Evolutionary conservation across 2,329 filamentous ascomycete genomes (phyloP).

Genomic region (Colletotrichum endophyticum): DNA sequence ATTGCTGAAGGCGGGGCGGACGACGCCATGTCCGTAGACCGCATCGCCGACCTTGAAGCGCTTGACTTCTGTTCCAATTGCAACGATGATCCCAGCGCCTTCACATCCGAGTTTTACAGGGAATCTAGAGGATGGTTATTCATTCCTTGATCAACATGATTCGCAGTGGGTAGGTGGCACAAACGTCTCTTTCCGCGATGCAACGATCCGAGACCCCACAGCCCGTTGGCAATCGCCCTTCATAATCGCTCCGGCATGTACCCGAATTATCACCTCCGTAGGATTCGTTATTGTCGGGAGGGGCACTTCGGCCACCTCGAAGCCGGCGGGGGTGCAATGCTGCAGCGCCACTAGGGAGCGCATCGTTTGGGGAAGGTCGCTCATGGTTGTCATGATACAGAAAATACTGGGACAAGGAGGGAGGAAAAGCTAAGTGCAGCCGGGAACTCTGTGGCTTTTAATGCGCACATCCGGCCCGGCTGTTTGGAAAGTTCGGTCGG

Average conservation of each 20-base stretch:
- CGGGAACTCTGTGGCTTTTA: background rate
- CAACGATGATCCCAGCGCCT: background rate
- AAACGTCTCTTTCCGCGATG: conserved; percentile 15
- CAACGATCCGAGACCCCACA: conserved; percentile 25
- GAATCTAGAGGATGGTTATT: conserved; percentile 27
- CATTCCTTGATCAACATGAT: fast-evolving
- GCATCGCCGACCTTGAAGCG: conserved; percentile 21
- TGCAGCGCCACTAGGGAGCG: conserved; percentile 46
- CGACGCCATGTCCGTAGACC: conserved; percentile 38
- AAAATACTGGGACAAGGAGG: background rate
- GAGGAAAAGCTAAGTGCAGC: background rate
- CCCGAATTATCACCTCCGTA: conserved; percentile 46
- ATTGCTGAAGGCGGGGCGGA: conserved; percentile 39
- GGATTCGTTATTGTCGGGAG: conserved; percentile 46
- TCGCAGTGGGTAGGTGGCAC: fast-evolving
- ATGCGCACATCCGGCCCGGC: background rate
- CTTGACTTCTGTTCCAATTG: background rate
- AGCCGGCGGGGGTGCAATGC: conserved; percentile 40
- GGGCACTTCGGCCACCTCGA: conserved; percentile 45
- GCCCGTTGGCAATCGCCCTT: conserved; percentile 36
- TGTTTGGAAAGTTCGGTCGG: background rate
- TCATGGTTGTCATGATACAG: conserved; percentile 24
- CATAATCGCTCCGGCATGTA: conserved; percentile 40
- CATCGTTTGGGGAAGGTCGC: conserved; percentile 41
- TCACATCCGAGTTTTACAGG: conserved; percentile 4